Evolutionary conservation across 2,329 filamentous ascomycete species (phyloP).

Genomic region (Pyrenochaeta sp.): DNA sequence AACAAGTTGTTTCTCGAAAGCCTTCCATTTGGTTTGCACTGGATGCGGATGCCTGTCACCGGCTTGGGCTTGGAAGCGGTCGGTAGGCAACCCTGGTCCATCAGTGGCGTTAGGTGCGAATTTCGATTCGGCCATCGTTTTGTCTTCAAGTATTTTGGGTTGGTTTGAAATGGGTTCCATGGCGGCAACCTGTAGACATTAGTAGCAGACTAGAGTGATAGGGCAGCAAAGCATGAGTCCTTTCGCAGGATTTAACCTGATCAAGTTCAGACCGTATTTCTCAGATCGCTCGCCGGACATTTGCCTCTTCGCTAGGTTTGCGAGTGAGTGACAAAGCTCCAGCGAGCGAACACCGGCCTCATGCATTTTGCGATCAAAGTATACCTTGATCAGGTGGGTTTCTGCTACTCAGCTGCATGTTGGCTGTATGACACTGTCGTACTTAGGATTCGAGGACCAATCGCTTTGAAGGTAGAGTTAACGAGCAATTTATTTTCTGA

Average conservation of each 20-base stretch:
- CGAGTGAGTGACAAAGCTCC: background rate
- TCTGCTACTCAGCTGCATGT: slow-evolving; percentile 45
- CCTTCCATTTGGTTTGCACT: slow-evolving; percentile 30
- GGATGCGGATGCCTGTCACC: slow-evolving; percentile 10
- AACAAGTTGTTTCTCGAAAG: slow-evolving; percentile 52
- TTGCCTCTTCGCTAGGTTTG: background rate
- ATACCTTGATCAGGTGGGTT: slow-evolving; percentile 47
- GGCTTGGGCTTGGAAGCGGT: slow-evolving; percentile 10
- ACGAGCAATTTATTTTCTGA: too few relatives aligned
- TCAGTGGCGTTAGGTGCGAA: slow-evolving; percentile 30
- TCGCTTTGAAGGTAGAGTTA: too few relatives aligned
- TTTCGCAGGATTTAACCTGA: slow-evolving; percentile 63
- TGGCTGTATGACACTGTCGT: slow-evolving; percentile 32
- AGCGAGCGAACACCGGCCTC: slow-evolving; percentile 47
- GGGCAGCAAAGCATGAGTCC: slow-evolving; percentile 57
- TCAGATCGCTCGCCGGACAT: slow-evolving; percentile 54
- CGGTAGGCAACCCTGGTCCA: slow-evolving; percentile 20
- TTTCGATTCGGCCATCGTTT: slow-evolving; percentile 30
- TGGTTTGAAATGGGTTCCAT: slow-evolving; percentile 27
- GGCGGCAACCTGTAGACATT: slow-evolving; percentile 40
- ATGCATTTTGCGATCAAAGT: slow-evolving; percentile 41
- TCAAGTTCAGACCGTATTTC: slow-evolving; percentile 64
- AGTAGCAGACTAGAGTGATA: slow-evolving; percentile 32
- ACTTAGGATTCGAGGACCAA: slow-evolving; percentile 22
- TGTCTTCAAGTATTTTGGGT: slow-evolving; percentile 16